Evolutionary conservation across 2,329 filamentous ascomycete species (phyloP), one percentile per base, ranked within the genome.

Genomic region (Epichloe hybrida): DNA sequence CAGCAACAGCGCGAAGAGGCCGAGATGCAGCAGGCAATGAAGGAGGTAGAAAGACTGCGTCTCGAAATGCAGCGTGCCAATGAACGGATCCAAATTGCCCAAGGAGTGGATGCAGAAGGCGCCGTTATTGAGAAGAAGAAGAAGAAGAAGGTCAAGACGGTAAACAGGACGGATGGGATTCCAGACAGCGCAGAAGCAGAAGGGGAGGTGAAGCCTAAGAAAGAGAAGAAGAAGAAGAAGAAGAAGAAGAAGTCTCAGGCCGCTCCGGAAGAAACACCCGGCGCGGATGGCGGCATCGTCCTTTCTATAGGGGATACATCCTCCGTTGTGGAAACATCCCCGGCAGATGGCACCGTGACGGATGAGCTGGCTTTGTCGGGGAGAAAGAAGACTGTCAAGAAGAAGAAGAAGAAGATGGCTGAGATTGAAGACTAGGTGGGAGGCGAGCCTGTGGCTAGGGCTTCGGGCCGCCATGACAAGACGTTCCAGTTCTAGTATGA

Each of bases 21-120:
- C 1, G 90, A 96, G 67, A 95, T 96, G 88, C 81, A 80, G 43
- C 81, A 81, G 60, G 93, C 91, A 8, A 81, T 96, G 73, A 83
- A 84, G 64, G 87, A 96, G 65, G 86, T 98, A 3, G 91, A 97
- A 70, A 76, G 83, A 48, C 70, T 94, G 53, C 76, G 93, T 49
- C 72, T 96, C 51, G 88, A 95, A 68, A 95, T 97, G 89, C 86
- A 90, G 67, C 72, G 86, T 51, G 83, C 82, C 38, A 86, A 84
- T 59, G 86, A 90, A 68, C 72, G 84, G 50, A 82, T 90, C 39
- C 77, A 86, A 57, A 78, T 83, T 20, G 81, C 82, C 21, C 78
- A 82, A 59, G 83, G 82, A n/a, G 79, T 83, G 31, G 74, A 80
- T 45, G 73, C 70, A 3, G 84, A 85, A 60, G 82, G 81, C 1